phyloP scores from a whole-genome alignment of 1,139 yeast genomes.

The Wickerhamiella infanticola region DNA sequence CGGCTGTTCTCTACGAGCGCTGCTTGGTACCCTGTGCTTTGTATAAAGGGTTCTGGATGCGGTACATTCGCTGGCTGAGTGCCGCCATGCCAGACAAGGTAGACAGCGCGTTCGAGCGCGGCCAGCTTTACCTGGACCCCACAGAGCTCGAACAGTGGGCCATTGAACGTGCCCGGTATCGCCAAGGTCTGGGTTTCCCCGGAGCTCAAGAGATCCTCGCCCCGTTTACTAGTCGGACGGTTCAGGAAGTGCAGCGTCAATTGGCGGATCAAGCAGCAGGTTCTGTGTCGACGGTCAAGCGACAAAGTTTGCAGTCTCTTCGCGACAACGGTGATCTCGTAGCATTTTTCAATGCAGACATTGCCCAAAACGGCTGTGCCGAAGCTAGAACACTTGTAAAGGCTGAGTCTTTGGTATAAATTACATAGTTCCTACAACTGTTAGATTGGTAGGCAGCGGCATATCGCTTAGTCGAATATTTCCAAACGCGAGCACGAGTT shows the following conservation, averaged over 20 bases:
- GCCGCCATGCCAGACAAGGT: background rate
- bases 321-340: slow-evolving; percentile 1
- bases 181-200: slow-evolving; percentile 6
- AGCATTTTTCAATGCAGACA: slow-evolving; percentile 3
- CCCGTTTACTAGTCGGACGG: background rate
- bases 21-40: slow-evolving; percentile 27
- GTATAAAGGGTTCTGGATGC: slow-evolving; percentile 45
- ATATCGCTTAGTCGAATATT: slow-evolving; percentile 15
- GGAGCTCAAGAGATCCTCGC: background rate
- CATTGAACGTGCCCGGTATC: slow-evolving; percentile 2
- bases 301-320: background rate
- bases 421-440: slow-evolving; percentile 17
- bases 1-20: slow-evolving; percentile 39
- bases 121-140: slow-evolving; percentile 7
- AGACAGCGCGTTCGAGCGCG: slow-evolving; percentile 1
- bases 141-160: background rate
- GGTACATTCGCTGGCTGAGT: slow-evolving; percentile 35
- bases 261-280: slow-evolving; percentile 2
- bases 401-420: background rate
- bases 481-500: slow-evolving; percentile 14
- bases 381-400: background rate
- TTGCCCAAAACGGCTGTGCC: slow-evolving; percentile 1
- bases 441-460: slow-evolving; percentile 16
- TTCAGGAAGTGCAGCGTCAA: background rate
- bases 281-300: background rate